Base-by-base conservation (phyloP, 768 basidiomycete genomes). In the Termitomyces sp. region DNA sequence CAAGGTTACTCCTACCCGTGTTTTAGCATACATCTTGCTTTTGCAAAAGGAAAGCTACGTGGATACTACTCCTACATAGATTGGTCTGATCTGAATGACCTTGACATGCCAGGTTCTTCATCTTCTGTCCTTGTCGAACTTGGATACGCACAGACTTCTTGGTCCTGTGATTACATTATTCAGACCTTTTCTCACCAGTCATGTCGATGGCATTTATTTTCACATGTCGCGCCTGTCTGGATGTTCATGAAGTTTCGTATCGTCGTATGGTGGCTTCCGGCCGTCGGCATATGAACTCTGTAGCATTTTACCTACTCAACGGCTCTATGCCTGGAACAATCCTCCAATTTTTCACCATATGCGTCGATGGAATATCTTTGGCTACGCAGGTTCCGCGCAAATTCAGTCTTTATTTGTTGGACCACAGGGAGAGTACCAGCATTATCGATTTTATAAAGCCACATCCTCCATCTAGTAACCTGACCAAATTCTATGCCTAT, bases 71-170 rank as follows among this genome's bases (percentile, higher is more conserved):
- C 6, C 22, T 24, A 42, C n/a, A n/a, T 44, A 16, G 13, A 42
- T 41, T 4, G 18, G 22, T n/a, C 27, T n/a, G 46, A 59, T 59
- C 36, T 41, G 16, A n/a, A 9, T 42, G 30, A 1, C 41, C 46
- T 45, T 12, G 45, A 16, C 27, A 54, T 36, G 41, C 12, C 20
- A 49, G 30, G 9, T 34, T 36, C 47, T 42, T 22, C 48, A 44
- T 55, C 33, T 59, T 44, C 47, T 55, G 58, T 50, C 58, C 24
- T 55, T 59, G 36, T 49, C 34, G 2, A 49, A 2, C 34, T 30
- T 20, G 41, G 24, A 34, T 22, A n/a, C 13, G 9, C 5, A 22
- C 2, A 6, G 11, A 59, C 37, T 13, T 12, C 22, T 0, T 30
- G 45, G 24, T 41, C 7, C 12, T 20, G n/a, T 39, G 20, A 4